A percentile compares a stretch with the other conserved stretches of the same genome.
Conservation (phyloP, 148 eudicot genomes). For the Selenicereus undatus region DNA sequence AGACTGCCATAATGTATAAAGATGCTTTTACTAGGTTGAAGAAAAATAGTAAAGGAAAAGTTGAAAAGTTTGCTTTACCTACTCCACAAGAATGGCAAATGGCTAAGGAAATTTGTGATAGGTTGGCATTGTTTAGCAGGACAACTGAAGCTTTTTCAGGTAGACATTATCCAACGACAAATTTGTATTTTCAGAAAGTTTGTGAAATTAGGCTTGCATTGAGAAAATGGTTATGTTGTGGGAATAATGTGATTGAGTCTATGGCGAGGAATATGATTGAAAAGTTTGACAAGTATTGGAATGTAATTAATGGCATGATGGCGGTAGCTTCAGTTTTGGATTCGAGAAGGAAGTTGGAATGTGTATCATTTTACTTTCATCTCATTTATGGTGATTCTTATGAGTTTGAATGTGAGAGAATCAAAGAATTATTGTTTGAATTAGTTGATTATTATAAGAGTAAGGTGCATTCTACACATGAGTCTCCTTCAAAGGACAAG, state of each 20-base stretch:
- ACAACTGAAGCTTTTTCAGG: background rate
- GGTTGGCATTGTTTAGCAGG: slow-evolving; percentile 1
- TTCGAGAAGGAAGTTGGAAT: slow-evolving; percentile 1
- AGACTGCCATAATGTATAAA: background rate
- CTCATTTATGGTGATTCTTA: background rate
- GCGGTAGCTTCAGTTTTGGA: slow-evolving; percentile 1
- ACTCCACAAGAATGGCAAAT: background rate
- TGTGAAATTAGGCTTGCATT: too few relatives aligned
- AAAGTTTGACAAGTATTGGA: background rate
- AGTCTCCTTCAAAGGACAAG: too few relatives aligned
- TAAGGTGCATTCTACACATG: background rate
- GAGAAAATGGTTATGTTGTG: too few relatives aligned
- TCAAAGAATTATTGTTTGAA: background rate
- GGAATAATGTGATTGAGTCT: too few relatives aligned
- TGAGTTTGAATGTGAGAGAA: slow-evolving; percentile 8
- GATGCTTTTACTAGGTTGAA: background rate
- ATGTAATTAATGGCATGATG: background rate
- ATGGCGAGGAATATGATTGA: background rate
- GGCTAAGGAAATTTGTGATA: background rate
- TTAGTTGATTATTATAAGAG: slow-evolving; percentile 5
- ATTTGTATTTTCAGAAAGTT: too few relatives aligned
- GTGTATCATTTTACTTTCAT: background rate
- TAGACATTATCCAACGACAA: background rate
- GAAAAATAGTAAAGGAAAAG: background rate
- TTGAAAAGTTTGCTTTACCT: background rate